Evolutionary conservation across 2,329 filamentous ascomycete species (phyloP), one percentile per base, ranked within the genome.

Genomic region (Aspergillus pseudoterreus): DNA sequence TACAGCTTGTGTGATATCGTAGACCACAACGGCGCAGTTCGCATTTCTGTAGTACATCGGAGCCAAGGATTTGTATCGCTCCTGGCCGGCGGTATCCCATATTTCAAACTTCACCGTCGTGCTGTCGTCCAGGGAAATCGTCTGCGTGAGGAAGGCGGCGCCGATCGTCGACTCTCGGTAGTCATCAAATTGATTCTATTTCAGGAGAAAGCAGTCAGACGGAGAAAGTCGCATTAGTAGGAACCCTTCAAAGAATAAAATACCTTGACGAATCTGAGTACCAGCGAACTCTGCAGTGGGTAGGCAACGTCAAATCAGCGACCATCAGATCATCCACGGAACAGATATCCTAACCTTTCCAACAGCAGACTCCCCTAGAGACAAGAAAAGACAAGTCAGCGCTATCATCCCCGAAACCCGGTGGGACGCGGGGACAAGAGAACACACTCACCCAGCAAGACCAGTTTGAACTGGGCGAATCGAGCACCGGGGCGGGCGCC

Each of bases 1-100:
- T 86, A 99, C 94, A 62, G 94, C 90, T 83, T 99, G 94, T 68
- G 94, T 99, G 69, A 99, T 97, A 76, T 99, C 94, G 75, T 99
- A 99, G 61, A 99, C 94, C 45, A 99, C 92, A 30, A 99, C 92
- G 53, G 95, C 94, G 77, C 94, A 97, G 83, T 99, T 97, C 63
- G 95, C 95, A 72, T 99, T 99, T 65, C 95, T 82, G 78, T 99
- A 99, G 81, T 99, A 99, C 94, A 99, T 99, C 65, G 94, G 94
- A 32, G 94, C 94, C 61, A 99, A 81, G 11, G 94, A 97, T 81
- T 97, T 97, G 83, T 97, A 99, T 69, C 95, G 85, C 77, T 99
- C 94, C 78, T 99, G 94, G 58, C 94, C 94, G 57, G 94, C 94
- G 9, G 94, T 99, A 75, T 96, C 92, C 92, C 94, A 99, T 71